Percentiles rank a stretch among this genome's conserved stretches.
phyloP scores from a whole-genome alignment of 2,329 filamentous ascomycete genomes.

The Conoideocrella luteorostrata region DNA sequence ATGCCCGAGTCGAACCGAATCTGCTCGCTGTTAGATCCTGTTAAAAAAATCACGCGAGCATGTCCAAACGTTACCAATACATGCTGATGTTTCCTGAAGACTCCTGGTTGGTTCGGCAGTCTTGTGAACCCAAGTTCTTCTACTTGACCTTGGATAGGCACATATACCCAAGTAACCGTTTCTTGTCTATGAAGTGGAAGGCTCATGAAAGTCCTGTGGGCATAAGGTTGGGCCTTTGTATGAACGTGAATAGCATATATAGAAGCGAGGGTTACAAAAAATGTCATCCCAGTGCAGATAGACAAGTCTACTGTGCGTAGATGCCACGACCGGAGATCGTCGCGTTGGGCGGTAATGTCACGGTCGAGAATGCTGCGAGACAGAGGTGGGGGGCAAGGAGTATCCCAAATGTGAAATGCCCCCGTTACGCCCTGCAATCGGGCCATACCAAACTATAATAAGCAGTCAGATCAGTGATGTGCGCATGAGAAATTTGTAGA shows the following conservation, averaged over 20 bases:
- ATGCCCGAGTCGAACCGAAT: background rate
- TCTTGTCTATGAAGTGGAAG: background rate
- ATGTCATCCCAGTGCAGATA: conserved; percentile 4
- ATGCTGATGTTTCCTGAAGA: background rate
- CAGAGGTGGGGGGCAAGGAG: conserved; percentile 4
- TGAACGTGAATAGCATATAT: conserved; percentile 5
- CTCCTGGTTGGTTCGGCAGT: background rate
- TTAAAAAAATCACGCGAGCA: background rate
- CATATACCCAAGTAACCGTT: conserved; percentile 4
- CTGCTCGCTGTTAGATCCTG: conserved; percentile 2
- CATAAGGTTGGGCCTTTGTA: conserved; percentile 2
- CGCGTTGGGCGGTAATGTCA: background rate
- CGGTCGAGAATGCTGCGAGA: conserved; percentile 1
- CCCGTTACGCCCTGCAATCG: conserved; percentile 1
- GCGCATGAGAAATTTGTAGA: too few relatives aligned
- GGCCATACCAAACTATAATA: conserved; percentile 2
- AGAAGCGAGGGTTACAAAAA: conserved; percentile 1
- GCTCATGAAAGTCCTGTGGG: conserved; percentile 2
- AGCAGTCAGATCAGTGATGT: background rate
- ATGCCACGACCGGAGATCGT: too few relatives aligned
- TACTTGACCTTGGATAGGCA: conserved; percentile 2
- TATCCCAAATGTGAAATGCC: conserved; percentile 6
- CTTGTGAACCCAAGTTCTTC: background rate
- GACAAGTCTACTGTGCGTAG: conserved; percentile 3
- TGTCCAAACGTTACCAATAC: conserved; percentile 4